Conservation (phyloP, 2,329 filamentous ascomycete species). For the Pseudogymnoascus sp. region DNA sequence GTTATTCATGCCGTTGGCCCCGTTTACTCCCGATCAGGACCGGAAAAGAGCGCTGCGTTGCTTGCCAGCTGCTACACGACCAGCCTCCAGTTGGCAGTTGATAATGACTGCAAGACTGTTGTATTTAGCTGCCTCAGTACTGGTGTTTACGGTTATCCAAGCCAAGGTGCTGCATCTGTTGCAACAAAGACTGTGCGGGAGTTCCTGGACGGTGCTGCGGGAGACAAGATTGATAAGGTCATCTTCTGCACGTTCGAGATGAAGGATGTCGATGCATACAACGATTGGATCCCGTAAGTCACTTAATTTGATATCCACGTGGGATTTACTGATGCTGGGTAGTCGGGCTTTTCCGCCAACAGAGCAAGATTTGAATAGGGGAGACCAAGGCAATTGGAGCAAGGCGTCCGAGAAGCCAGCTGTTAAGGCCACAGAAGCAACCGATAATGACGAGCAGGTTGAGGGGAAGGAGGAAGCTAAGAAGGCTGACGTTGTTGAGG, state of each 20-base stretch:
- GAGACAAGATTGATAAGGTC: slow-evolving; percentile 56
- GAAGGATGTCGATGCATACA: slow-evolving; percentile 72
- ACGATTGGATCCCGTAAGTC: slow-evolving; percentile 63
- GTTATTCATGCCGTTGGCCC: slow-evolving; percentile 92
- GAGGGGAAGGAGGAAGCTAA: not conserved
- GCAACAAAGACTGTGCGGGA: slow-evolving; percentile 54
- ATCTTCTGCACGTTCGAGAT: slow-evolving; percentile 78
- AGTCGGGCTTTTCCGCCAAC: slow-evolving; percentile 44
- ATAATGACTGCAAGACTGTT: slow-evolving; percentile 59
- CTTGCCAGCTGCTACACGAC: slow-evolving; percentile 59
- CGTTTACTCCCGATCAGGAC: slow-evolving; percentile 48
- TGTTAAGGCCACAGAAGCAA: slow-evolving; percentile 21
- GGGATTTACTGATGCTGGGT: slow-evolving; percentile 11
- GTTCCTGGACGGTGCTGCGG: slow-evolving; percentile 43
- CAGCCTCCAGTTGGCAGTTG: slow-evolving; percentile 64
- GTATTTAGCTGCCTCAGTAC: slow-evolving; percentile 84
- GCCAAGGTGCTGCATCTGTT: slow-evolving; percentile 59
- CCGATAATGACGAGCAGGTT: slow-evolving; percentile 5
- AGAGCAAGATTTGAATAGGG: slow-evolving; percentile 26
- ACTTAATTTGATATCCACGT: not conserved
- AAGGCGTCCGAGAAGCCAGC: not conserved
- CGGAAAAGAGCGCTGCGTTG: slow-evolving; percentile 39
- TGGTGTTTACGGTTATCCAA: slow-evolving; percentile 84
- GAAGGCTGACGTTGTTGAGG: slow-evolving; percentile 19
- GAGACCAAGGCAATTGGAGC: slow-evolving; percentile 2